Percentiles rank a stretch among this genome's conserved stretches.
phyloP scores from a whole-genome alignment of 2,329 filamentous ascomycete genomes.

The Cercospora sp. region DNA sequence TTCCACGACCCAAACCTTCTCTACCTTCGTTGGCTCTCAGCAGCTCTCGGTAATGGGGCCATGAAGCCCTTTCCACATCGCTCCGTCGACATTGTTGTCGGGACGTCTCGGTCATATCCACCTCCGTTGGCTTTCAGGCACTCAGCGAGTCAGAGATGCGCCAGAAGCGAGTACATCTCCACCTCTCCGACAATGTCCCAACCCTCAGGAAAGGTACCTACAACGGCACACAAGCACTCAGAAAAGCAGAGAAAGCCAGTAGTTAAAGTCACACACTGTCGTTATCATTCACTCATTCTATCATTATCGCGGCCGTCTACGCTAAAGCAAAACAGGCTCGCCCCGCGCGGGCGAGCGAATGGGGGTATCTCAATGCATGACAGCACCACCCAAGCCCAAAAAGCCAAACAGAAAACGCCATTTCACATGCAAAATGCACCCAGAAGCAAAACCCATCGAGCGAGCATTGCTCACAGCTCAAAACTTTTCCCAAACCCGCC shows the following conservation, averaged over 20 bases:
- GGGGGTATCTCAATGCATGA: background rate
- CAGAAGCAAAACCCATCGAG: background rate
- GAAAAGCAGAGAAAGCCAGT: background rate
- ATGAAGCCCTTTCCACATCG: background rate
- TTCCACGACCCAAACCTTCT: background rate
- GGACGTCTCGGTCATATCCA: background rate
- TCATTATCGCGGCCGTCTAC: background rate
- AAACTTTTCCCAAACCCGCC: conserved; percentile 66
- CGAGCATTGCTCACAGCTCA: conserved; percentile 18
- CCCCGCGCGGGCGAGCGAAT: background rate
- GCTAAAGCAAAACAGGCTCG: background rate
- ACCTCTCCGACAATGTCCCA: too few species aligned
- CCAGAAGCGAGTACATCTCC: too few species aligned
- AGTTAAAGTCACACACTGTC: background rate
- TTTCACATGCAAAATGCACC: background rate
- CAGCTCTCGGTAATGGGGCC: background rate
- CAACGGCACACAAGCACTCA: background rate
- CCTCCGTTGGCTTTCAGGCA: background rate
- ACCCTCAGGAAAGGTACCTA: background rate
- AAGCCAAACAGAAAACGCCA: background rate
- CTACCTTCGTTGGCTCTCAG: background rate
- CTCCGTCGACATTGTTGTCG: too few species aligned
- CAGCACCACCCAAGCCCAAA: background rate
- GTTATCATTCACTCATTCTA: background rate
- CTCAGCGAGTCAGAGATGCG: rapidly evolving